phyloP scores from a whole-genome alignment of 805 yeast species.

The Saccharomycopsis oosterbeekiorum region DNA sequence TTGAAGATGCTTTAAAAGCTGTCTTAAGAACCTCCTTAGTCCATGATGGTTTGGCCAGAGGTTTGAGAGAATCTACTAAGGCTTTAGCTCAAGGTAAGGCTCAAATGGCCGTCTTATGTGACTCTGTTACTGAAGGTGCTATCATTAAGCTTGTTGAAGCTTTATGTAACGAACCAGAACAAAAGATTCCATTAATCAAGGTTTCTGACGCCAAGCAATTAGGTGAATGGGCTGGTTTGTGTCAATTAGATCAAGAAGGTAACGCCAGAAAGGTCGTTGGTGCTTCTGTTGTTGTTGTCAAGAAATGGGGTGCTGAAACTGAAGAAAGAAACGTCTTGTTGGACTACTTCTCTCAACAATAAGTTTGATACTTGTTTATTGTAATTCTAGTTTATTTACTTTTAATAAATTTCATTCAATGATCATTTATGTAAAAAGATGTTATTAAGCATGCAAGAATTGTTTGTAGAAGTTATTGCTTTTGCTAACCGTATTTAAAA shows the following conservation, averaged over 20 bases:
- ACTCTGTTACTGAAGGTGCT: conserved; percentile 95
- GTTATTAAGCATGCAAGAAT: no score
- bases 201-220: conserved; percentile 98
- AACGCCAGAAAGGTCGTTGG: conserved; percentile 99
- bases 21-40: conserved; percentile 96
- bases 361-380: conserved; percentile 27
- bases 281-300: conserved; percentile 98
- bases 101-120: conserved; percentile 93
- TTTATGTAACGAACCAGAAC: conserved; percentile 95
- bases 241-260: conserved; percentile 99
- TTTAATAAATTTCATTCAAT: not conserved
- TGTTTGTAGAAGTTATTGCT: no score
- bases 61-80: conserved; percentile 99
- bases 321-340: conserved; percentile 93
- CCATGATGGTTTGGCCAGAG: conserved; percentile 99
- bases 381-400: not conserved
- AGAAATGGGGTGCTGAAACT: conserved; percentile 99
- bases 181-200: conserved; percentile 96
- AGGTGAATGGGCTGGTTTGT: conserved; percentile 99
- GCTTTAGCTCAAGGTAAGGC: conserved; percentile 97
- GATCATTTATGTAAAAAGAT: not conserved
- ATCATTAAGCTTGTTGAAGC: conserved; percentile 98
- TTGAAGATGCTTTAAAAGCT: conserved; percentile 97
- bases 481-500: no score
- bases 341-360: conserved; percentile 90